Evolutionary conservation across 371 early-diverging fungal genomes (phyloP).

Genomic region (Fennellomyces sp.): DNA sequence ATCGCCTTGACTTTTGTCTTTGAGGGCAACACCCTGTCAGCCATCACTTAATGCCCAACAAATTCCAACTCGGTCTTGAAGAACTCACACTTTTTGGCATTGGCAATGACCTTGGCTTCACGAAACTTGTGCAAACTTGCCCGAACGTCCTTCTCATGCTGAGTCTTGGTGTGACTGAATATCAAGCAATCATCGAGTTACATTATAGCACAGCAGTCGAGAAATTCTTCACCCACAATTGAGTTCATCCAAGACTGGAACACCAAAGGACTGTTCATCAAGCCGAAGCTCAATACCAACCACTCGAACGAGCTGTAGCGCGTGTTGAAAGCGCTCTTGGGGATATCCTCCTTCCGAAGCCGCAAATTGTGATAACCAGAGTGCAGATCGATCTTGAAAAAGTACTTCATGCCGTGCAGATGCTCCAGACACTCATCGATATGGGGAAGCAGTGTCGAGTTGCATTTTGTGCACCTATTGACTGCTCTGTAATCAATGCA

Average conservation of each 20-base stretch:
- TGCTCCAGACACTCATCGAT: not conserved
- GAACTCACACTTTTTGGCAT: constrained; percentile 60
- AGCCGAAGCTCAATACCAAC: too few relatives aligned
- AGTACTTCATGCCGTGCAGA: not conserved
- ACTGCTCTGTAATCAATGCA: not conserved
- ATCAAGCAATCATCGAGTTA: constrained; percentile 9
- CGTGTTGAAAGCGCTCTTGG: constrained; percentile 2
- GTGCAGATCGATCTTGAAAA: not conserved
- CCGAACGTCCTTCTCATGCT: constrained; percentile 13
- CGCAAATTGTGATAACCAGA: not conserved
- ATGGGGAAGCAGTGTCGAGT: not conserved
- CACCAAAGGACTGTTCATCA: too few relatives aligned
- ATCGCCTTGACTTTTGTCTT: too few relatives aligned
- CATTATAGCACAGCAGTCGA: constrained; percentile 38
- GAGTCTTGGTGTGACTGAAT: constrained; percentile 2
- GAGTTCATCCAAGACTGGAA: too few relatives aligned
- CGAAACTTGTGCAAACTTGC: constrained; percentile 34
- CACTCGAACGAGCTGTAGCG: not conserved
- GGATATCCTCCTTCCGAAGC: too few relatives aligned
- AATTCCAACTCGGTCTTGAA: constrained; percentile 31
- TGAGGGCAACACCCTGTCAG: constrained; percentile 26
- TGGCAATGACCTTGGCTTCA: constrained; percentile 33
- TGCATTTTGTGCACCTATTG: not conserved
- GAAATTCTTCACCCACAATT: constrained; percentile 28
- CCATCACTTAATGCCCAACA: constrained; percentile 40